Evolutionary conservation across 495 filamentous ascomycete genomes (phyloP).

Genomic region (Hyaloscypha variabilis): DNA sequence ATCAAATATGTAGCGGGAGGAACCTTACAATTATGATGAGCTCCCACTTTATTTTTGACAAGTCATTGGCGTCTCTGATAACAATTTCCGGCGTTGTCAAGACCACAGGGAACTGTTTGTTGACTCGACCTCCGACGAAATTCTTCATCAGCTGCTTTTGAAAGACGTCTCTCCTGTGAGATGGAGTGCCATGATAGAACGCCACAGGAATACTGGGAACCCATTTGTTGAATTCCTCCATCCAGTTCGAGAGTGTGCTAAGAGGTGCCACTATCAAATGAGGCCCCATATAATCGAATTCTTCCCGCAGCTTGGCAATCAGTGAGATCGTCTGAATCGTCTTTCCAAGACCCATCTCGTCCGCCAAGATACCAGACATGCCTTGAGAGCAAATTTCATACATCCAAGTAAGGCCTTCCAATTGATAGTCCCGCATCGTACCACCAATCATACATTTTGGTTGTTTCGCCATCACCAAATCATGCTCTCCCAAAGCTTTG

Average conservation of each 20-base stretch:
- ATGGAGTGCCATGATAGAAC: constrained; percentile 84
- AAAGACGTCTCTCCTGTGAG: constrained; percentile 72
- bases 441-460: constrained; percentile 84
- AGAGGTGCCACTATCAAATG: constrained; percentile 89
- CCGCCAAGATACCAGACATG: constrained; percentile 90
- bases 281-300: constrained; percentile 77
- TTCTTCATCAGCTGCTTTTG: constrained; percentile 59
- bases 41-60: constrained; percentile 86
- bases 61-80: constrained; percentile 80
- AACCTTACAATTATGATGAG: constrained; percentile 88
- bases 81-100: constrained; percentile 96
- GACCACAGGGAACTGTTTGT: constrained; percentile 79
- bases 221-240: constrained; percentile 92
- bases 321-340: constrained; percentile 93
- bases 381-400: constrained; percentile 82
- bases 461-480: constrained; percentile 79
- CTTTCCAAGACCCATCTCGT: constrained; percentile 98
- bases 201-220: constrained; percentile 83
- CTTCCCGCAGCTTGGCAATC: constrained; percentile 85
- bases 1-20: too few relatives aligned
- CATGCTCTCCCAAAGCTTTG: constrained; percentile 69
- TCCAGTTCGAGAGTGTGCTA: constrained; percentile 93
- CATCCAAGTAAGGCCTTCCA: constrained; percentile 94
- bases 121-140: constrained; percentile 52
- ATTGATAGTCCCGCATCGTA: constrained; percentile 89